Percentiles rank a stretch among this genome's conserved stretches.
phyloP scores from a whole-genome alignment of 371 early-diverging fungal species.

The Actinomucor elegans region DNA sequence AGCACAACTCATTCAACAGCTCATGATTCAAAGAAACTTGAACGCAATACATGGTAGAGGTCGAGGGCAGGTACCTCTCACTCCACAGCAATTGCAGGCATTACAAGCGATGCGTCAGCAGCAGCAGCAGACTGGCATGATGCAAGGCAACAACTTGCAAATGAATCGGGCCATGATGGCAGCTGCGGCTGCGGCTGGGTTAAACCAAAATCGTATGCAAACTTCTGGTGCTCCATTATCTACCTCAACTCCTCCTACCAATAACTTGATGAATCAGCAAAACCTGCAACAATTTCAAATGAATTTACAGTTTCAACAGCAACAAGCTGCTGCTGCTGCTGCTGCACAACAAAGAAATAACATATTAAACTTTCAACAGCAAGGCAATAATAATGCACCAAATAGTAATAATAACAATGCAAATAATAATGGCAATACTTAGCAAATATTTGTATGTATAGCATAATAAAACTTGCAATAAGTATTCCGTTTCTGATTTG shows the following conservation, averaged over 20 bases:
- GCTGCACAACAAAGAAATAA: conserved; percentile 30
- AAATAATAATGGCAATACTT: conserved; percentile 3
- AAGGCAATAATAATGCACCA: conserved; percentile 8
- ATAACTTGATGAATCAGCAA: no score
- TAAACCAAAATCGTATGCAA: conserved; percentile 10
- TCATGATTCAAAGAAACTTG: conserved; percentile 33
- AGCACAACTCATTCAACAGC: conserved; percentile 31
- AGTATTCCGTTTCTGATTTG: neutral
- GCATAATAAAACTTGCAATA: no score
- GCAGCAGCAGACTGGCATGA: conserved; percentile 12
- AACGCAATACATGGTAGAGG: conserved; percentile 33
- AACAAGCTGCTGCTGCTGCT: conserved; percentile 23
- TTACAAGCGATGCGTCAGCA: conserved; percentile 25
- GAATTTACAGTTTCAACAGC: conserved; percentile 31
- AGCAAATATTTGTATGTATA: neutral
- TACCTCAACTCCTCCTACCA: no score
- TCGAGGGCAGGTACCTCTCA: conserved; percentile 24
- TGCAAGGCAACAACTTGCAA: conserved; percentile 7
- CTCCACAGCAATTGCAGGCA: conserved; percentile 31
- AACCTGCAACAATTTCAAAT: conserved; percentile 38
- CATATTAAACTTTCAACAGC: conserved; percentile 18
- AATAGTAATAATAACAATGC: conserved; percentile 12
- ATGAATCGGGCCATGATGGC: conserved; percentile 15
- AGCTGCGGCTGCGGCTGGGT: no score
- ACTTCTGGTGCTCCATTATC: no score